Base-by-base conservation (phyloP, 139 green algal species). In the Chlorokybus atmophyticus region DNA sequence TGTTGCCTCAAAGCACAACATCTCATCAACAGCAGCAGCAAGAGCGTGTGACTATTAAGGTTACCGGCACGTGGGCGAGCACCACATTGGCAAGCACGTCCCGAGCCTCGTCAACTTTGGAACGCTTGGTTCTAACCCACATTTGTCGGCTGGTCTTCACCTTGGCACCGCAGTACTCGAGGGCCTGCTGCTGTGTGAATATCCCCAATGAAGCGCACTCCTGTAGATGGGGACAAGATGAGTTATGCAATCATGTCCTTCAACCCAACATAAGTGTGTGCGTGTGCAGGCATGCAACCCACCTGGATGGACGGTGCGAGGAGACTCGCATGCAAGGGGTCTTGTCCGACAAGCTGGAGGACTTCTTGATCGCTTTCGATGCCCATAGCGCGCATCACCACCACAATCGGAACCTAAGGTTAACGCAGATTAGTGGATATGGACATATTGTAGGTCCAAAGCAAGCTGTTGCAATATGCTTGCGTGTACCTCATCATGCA, bases 371-470 rank as follows among this genome's bases (percentile, higher is more conserved):
- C 91, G 42, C 70, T 86, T 72, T 93, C 82, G 30, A 87, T 68
- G 1, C 91, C 89, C 89, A 99, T 96, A 0, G 89, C 91, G 59
- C 87, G 88, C 50, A 98, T 68, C 32, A 91, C 88, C 0, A 87
- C 65, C 28, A 87, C 67, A 19, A 94, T 81, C 64, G 90, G 88
- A 6, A 97, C 66, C 55, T 95, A 56, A n/a, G n/a, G n/a, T n/a
- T n/a, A n/a, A n/a, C n/a, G n/a, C n/a, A 44, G 38, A 44, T 17
- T 17, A 23, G 14, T 44, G 38, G 38, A 44, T 23, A 44, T 23
- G 38, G 38, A 23, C 17, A 14, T 44, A 17, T 23, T 14, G 14
- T 44, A 23, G 38, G 38, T 44, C 17, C 38, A 44, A n/a, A n/a
- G n/a, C n/a, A n/a, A n/a, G n/a, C n/a, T n/a, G n/a, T n/a, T n/a